Conservation (phyloP, 2,329 filamentous ascomycete genomes). For the Botrytis galanthina region DNA sequence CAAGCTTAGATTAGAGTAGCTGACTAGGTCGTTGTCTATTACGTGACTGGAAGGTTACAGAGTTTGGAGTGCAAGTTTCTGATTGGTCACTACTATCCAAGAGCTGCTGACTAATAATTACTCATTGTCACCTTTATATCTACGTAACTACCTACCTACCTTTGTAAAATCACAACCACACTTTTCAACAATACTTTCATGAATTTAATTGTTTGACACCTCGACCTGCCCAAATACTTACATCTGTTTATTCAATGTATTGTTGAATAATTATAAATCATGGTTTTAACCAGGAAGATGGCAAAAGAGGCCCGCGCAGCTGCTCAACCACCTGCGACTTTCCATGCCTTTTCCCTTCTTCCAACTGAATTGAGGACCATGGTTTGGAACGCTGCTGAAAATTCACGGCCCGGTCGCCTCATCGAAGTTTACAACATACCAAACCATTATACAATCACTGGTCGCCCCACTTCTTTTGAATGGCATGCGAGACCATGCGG, state of each 20-base stretch:
- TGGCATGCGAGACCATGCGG: constrained; percentile 3
- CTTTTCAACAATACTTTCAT: background rate
- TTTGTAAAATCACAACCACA: background rate
- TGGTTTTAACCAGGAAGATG: background rate
- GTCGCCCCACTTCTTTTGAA: background rate
- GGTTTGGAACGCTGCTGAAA: constrained; percentile 1
- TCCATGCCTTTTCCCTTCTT: background rate
- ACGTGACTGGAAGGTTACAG: background rate
- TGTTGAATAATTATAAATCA: background rate
- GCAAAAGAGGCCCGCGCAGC: background rate
- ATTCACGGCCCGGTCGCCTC: background rate
- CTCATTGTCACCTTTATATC: background rate
- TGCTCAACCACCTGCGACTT: background rate
- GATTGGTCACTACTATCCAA: background rate
- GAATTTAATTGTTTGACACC: background rate
- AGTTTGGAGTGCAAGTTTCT: background rate
- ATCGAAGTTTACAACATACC: constrained; percentile 18
- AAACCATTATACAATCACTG: background rate
- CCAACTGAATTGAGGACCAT: background rate
- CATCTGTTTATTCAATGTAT: background rate
- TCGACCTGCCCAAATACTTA: background rate
- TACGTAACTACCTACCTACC: background rate
- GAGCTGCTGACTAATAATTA: background rate
- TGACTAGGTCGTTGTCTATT: background rate
- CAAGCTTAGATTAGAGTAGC: too few relatives aligned